Percentiles rank a stretch among this genome's conserved stretches.
Conservation (phyloP, 495 filamentous ascomycete genomes). For the Jackrogersella multiformis region DNA sequence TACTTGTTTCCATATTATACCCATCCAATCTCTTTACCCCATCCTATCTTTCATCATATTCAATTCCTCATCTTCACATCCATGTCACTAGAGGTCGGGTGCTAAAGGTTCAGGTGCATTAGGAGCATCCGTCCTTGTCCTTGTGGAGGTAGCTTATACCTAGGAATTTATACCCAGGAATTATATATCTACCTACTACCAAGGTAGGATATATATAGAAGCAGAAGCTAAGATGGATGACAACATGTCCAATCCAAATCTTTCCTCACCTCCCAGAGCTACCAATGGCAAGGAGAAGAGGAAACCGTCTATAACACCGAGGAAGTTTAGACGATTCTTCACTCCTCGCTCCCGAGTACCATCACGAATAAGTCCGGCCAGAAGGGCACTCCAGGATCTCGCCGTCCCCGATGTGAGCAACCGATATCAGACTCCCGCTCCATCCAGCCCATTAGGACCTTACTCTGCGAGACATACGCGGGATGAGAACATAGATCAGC, state of each 20-base stretch:
- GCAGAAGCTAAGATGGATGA: slow-evolving; percentile 17
- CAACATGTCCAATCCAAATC: slow-evolving; percentile 22
- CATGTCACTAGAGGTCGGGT: slow-evolving; percentile 3
- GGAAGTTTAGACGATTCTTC: slow-evolving; percentile 84
- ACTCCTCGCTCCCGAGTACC: slow-evolving; percentile 68
- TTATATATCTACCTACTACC: too few relatives aligned
- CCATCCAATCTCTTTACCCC: background rate
- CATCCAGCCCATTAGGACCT: slow-evolving; percentile 57
- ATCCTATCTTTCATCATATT: background rate
- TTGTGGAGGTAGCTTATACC: slow-evolving; percentile 2
- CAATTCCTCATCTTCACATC: background rate
- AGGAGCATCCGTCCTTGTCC: slow-evolving; percentile 11
- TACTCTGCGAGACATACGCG: slow-evolving; percentile 45
- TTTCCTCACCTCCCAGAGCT: slow-evolving; percentile 51
- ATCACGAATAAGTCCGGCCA: slow-evolving; percentile 60
- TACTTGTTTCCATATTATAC: background rate
- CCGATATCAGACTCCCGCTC: slow-evolving; percentile 56
- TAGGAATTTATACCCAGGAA: too few relatives aligned
- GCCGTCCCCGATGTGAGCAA: slow-evolving; percentile 68
- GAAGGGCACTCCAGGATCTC: slow-evolving; percentile 75
- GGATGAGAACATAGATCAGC: slow-evolving; percentile 42
- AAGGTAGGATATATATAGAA: slow-evolving; percentile 16
- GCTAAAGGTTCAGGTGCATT: slow-evolving; percentile 4
- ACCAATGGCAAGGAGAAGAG: slow-evolving; percentile 55
- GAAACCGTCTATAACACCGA: slow-evolving; percentile 70